Base-by-base conservation (phyloP, 2,329 filamentous ascomycete genomes). In the Cryphonectria radicalis region DNA sequence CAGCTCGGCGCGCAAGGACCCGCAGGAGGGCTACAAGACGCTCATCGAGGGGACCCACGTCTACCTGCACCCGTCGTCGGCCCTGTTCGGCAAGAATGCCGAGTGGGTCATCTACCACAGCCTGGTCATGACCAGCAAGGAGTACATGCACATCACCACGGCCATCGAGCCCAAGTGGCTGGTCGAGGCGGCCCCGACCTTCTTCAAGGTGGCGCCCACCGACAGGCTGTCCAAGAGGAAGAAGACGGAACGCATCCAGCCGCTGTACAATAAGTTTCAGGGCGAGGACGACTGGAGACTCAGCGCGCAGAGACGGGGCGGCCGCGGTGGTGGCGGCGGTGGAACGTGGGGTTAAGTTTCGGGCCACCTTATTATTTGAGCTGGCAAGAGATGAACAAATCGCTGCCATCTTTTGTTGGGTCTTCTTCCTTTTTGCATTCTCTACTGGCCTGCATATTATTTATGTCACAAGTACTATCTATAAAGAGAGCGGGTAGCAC, bases 101-200 rank as follows among this genome's bases (percentile, higher is more conserved):
- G 96, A 99, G 82, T 97, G 97, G 87, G 96, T 98, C 46, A 93
- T 99, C 69, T 99, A 97, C 80, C 92, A 98, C 78, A 91, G 90
- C 68, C 85, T 99, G 28, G 93, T 98, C 10, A 87, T 98, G 76
- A 99, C 96, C 35, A 97, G 93, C 35, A 95, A 97, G 83, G 96
- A 99, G 83, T 99, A 98, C 82, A 98, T 99, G 96, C 95, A 97
- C 78, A 93, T 90, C 79, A 96, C 94, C 19, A 97, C 94, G 4
- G 89, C 89, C 4, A 98, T 99, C 77, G 96, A 99, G 82, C 95
- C 96, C 11, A 97, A 97, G 78, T 92, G 90, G 90, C 88, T 99
- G 32, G 94, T 98, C 0, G 95, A 98, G 77, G 95, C 95, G 17
- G 96, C 97, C n/a, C 96, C 97, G 13, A 98, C 94, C 0, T 99